These are phyloP conservation scores for Ogataea paraovalis DNA, from an alignment of 805 yeast genomes.

Conservation along the genomic window DNA sequence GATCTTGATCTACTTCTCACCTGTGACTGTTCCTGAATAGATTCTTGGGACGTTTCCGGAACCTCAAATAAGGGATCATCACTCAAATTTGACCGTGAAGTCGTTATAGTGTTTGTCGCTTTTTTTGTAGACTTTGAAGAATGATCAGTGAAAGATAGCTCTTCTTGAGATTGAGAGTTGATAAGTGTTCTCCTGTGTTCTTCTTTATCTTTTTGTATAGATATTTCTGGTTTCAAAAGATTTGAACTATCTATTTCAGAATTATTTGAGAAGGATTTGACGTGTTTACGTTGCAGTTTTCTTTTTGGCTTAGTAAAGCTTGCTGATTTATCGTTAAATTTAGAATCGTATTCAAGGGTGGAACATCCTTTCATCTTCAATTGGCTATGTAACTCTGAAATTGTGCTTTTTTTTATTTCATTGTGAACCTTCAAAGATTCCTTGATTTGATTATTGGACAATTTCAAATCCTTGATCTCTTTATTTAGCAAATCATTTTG, in stretches of 20 bases:
- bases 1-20: background rate
- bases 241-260: too few relatives aligned
- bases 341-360: too few relatives aligned
- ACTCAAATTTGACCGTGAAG: background rate
- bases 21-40: background rate
- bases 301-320: too few relatives aligned
- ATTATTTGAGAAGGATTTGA: too few relatives aligned
- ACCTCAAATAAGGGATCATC: background rate
- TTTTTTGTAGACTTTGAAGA: background rate
- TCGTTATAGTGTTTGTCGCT: background rate
- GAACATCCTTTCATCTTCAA: background rate
- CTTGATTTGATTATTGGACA: background rate
- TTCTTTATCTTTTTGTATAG: background rate
- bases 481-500: background rate
- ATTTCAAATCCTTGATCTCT: background rate
- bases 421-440: background rate
- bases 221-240: too few relatives aligned
- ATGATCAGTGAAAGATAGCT: background rate
- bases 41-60: background rate
- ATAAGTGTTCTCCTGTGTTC: constrained; percentile 1
- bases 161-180: constrained; percentile 1
- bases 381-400: background rate
- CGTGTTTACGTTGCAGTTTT: too few relatives aligned
- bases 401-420: background rate
- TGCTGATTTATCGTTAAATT: too few relatives aligned